phyloP scores from a whole-genome alignment of 2,329 filamentous ascomycete genomes.

The Ceratocystis ficicola region DNA sequence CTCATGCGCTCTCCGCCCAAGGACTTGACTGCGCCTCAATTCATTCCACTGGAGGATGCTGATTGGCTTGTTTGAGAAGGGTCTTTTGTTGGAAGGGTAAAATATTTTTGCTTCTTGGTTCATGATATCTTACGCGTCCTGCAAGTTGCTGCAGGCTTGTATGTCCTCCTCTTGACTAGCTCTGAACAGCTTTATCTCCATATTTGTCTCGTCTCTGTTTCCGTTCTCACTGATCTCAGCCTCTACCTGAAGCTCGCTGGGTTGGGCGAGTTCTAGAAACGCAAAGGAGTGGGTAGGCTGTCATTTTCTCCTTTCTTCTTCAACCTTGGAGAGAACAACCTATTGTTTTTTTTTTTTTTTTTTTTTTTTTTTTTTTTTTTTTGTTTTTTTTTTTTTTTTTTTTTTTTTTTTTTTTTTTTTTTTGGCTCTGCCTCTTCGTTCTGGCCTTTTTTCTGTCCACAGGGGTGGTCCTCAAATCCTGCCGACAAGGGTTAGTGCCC shows the following conservation, averaged over 20 bases:
- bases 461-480: constrained; percentile 10
- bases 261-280: no score
- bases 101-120: constrained; percentile 5
- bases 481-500: constrained; percentile 15
- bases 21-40: constrained; percentile 10
- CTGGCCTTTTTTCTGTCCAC: background rate
- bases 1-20: constrained; percentile 1
- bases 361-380: background rate
- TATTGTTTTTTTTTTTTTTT: background rate
- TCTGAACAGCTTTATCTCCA: background rate
- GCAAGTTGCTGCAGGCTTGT: background rate
- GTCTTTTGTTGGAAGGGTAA: constrained; percentile 2
- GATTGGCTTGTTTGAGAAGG: constrained; percentile 1
- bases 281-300: no score
- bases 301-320: no score
- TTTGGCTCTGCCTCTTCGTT: background rate
- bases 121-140: constrained; percentile 9
- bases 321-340: background rate
- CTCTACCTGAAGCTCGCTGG: no score
- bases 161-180: background rate
- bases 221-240: no score
- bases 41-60: background rate
- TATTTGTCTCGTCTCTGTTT: no score
- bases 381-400: background rate
- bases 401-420: background rate